Percentiles rank a stretch among this genome's conserved stretches.
phyloP scores from a whole-genome alignment of 805 yeast species.

The Diddensiella transvaalensis region DNA sequence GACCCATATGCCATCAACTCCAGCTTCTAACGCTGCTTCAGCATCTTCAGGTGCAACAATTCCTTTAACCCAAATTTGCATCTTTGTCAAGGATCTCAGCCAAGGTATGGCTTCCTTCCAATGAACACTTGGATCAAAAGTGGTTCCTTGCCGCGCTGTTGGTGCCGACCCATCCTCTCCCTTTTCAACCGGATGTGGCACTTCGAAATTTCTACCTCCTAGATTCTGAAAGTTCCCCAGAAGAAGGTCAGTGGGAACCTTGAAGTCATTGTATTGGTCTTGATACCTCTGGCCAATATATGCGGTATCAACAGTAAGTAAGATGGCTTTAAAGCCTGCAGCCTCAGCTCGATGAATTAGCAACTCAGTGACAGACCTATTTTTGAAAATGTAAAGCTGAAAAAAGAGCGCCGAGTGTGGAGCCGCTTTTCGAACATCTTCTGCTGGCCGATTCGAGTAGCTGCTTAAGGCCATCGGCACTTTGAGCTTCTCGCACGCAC shows the following conservation, averaged over 20 bases:
- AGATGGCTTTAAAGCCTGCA: constrained; percentile 40
- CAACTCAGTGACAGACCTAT: constrained; percentile 25
- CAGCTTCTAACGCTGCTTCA: constrained; percentile 52
- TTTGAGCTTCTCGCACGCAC: constrained; percentile 28
- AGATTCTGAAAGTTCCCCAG: constrained; percentile 27
- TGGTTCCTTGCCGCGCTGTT: constrained; percentile 63
- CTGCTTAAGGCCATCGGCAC: constrained; percentile 31
- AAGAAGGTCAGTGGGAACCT: constrained; percentile 25
- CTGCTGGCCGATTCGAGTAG: constrained; percentile 27
- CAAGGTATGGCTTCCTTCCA: constrained; percentile 32
- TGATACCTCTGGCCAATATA: constrained; percentile 51
- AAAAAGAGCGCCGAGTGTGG: constrained; percentile 26
- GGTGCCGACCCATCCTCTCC: constrained; percentile 28
- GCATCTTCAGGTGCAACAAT: constrained; percentile 64
- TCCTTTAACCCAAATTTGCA: constrained; percentile 58
- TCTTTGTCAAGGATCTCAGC: constrained; percentile 33
- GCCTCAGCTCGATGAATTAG: constrained; percentile 27
- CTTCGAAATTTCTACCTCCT: constrained; percentile 22
- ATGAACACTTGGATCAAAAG: constrained; percentile 27
- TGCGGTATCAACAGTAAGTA: constrained; percentile 55
- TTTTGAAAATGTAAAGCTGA: constrained; percentile 31
- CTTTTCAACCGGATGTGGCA: constrained; percentile 22
- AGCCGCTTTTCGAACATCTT: constrained; percentile 27
- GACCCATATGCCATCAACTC: constrained; percentile 60
- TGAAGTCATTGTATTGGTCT: constrained; percentile 34